These are phyloP conservation scores for Sarocladium oryzae DNA, from an alignment of 2,329 filamentous ascomycete genomes.

Conservation along the genomic window DNA sequence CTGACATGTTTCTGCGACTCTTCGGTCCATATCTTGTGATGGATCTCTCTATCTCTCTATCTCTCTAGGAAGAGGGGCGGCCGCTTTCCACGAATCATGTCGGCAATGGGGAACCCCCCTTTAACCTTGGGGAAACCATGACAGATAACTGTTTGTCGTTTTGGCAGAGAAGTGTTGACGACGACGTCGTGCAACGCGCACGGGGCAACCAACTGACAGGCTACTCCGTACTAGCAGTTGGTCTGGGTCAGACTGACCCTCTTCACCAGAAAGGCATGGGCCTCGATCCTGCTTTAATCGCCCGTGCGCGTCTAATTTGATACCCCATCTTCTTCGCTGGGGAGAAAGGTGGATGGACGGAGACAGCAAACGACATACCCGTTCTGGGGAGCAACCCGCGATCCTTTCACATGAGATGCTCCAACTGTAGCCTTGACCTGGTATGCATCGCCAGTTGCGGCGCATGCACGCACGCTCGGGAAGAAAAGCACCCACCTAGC, in stretches of 20 bases:
- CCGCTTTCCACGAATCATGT: not conserved
- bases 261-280: not conserved
- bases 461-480: not conserved
- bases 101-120: not conserved
- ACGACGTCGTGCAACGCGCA: conserved; percentile 1
- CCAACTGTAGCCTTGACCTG: not conserved
- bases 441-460: not conserved
- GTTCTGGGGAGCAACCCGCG: not conserved
- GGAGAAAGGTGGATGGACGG: not conserved
- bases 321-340: no score
- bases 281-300: not conserved
- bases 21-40: no score
- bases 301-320: conserved; percentile 6
- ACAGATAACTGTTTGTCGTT: conserved; percentile 7
- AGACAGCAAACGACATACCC: not conserved
- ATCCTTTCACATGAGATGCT: not conserved
- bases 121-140: not conserved
- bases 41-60: no score
- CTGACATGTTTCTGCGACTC: no score
- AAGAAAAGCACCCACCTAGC: not conserved
- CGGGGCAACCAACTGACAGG: not conserved
- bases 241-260: not conserved
- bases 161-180: not conserved
- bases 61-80: no score
- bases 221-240: not conserved